Evolutionary conservation across 495 filamentous ascomycete genomes (phyloP).

Genomic region (Daldinia childiae): DNA sequence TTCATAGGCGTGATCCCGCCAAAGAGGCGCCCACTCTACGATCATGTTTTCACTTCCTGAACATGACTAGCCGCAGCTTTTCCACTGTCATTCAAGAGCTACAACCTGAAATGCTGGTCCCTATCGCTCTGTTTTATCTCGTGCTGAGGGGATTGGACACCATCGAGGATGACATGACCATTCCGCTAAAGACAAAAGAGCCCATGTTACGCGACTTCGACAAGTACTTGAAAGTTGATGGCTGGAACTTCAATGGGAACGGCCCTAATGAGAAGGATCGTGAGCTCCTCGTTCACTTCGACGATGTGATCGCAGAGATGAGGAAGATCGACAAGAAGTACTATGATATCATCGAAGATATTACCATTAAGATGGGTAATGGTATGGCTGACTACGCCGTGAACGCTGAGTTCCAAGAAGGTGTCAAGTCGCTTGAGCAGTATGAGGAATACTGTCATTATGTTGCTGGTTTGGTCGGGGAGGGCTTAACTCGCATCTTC

Average conservation of each 20-base stretch:
- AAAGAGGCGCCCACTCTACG: constrained; percentile 78
- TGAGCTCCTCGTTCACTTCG: constrained; percentile 89
- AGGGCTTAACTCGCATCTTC: constrained; percentile 90
- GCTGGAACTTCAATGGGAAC: constrained; percentile 88
- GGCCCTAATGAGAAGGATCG: constrained; percentile 94
- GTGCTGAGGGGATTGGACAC: constrained; percentile 91
- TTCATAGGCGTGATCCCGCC: constrained; percentile 79
- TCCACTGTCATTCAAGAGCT: constrained; percentile 93
- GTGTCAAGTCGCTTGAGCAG: constrained; percentile 83
- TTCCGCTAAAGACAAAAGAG: constrained; percentile 81
- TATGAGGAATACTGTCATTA: constrained; percentile 98
- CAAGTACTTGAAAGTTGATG: constrained; percentile 77
- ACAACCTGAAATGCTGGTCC: constrained; percentile 89
- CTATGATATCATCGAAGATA: constrained; percentile 88
- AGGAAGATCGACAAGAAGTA: constrained; percentile 89
- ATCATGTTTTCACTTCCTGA: constrained; percentile 85
- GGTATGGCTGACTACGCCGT: constrained; percentile 96
- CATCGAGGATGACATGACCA: constrained; percentile 98
- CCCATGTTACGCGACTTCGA: constrained; percentile 85
- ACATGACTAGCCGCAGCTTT: constrained; percentile 93
- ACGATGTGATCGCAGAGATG: constrained; percentile 85
- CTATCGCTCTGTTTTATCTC: constrained; percentile 93
- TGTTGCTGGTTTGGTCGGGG: constrained; percentile 95
- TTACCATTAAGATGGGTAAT: constrained; percentile 94
- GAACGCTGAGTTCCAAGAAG: constrained; percentile 82